Base-by-base conservation (phyloP, 257 asterid genomes). In the Rhazya stricta region DNA sequence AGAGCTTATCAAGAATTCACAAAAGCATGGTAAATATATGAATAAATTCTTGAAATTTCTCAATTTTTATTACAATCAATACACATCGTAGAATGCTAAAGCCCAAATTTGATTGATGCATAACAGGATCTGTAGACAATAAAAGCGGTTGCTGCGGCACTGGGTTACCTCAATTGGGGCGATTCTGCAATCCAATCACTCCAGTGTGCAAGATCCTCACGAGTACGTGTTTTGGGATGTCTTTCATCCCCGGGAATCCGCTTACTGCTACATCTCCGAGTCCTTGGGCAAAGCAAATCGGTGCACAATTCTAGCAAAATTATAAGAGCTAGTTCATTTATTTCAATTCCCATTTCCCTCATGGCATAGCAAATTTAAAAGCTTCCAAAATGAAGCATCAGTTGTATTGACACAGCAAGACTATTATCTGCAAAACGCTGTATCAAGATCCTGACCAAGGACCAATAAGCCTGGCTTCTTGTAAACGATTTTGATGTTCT, bases 1-100 rank as follows among this genome's bases (percentile, higher is more conserved):
- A 69, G 85, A 84, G 76, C 81, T 89, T 82, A 84, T 87, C 73
- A 74, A 73, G 66, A 79, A 82, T 78, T 93, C 95, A 73, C 76
- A 67, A 16, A 80, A 82, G 29, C 57, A 70, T 46, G 74, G 74
- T 70, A 48, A 29, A 27, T n/a, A 43, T 3, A 27, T 41, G 12
- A 0, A 29, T 3, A 41, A 23, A 3, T n/a, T 61, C 9, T 1
- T 54, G 1, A 4, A 21, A 37, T 0, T 70, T 57, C 41, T 10
- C 5, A 23, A n/a, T 30, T 57, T 13, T 0, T n/a, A n/a, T 15
- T 48, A 9, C 36, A 48, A 12, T 12, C 1, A 48, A 2, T 15
- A 48, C 3, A 48, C 3, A 2, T 21, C n/a, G n/a, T 21, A 48
- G 23, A 13, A 48, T 6, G 23, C 23, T 58, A 12, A 58, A 25